Base-by-base conservation (phyloP, 768 basidiomycete species). In the Pulveroboletus sp. region DNA sequence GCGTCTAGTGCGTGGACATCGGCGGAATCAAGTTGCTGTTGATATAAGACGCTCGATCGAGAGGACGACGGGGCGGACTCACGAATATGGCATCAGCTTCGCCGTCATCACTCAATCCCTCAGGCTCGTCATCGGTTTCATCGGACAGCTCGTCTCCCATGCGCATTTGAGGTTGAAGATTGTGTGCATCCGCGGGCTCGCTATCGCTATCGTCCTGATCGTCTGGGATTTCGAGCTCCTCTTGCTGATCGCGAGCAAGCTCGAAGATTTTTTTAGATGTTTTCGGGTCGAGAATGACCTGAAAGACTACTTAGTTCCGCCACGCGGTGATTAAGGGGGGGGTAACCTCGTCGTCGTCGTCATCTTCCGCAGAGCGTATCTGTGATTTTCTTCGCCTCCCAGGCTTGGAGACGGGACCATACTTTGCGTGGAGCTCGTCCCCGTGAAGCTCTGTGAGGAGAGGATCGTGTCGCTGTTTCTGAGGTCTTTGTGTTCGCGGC, bases 221-320 rank as follows among this genome's bases (percentile, higher is more conserved):
- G 24, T 82, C 80, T 16, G 73, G 72, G 58, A 81, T 76, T 46
- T 82, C 82, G 4, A 94, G 69, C 63, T 97, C 93, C 64, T 92
- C 86, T 69, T 97, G 93, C 68, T 99, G 95, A 58, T 89, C 86
- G 63, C 81, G 78, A 14, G 95, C 95, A 47, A 99, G 81, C 65
- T 93, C 88, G 57, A 99, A 86, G 42, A 99, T 96, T 58, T 82
- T 85, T 51, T 78, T 76, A 0, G 93, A 95, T 6, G 85, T 86
- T 69, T 86, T 90, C 3, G 85, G 78, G 63, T 93, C 89, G 53
- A 93, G 66, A 17, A 83, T 80, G 37, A 72, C 75, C 91, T 94
- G 42, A 17, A 3, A 31, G 12, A 12, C 23, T 30, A 47, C 46
- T 48, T 34, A 54, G 32, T 52, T 8, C 46, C 29, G 37, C 37